Conservation (phyloP, 805 yeast genomes). For the Metschnikowia drakensbergensis region DNA sequence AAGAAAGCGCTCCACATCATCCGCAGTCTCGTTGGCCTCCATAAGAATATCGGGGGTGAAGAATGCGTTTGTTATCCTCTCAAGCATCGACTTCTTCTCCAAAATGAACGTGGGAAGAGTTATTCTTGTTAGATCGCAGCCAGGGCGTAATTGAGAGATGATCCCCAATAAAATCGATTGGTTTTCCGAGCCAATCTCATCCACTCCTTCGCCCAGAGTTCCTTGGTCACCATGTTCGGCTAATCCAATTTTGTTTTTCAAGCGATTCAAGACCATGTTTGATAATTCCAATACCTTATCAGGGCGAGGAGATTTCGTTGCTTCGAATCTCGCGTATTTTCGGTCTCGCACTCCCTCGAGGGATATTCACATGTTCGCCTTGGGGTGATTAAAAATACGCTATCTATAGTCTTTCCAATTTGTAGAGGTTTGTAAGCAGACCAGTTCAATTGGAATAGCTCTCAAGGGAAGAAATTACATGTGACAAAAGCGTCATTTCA, state of each 20-base stretch:
- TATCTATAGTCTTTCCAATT: no score
- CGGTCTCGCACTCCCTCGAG: neutral
- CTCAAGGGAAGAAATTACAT: no score
- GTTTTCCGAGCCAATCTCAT: slow-evolving; percentile 67
- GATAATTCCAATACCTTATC: neutral
- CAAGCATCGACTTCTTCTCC: slow-evolving; percentile 94
- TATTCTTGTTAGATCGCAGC: slow-evolving; percentile 83
- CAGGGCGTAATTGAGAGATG: slow-evolving; percentile 88
- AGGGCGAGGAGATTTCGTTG: neutral
- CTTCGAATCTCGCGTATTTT: neutral
- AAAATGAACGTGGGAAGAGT: slow-evolving; percentile 93
- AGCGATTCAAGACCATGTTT: slow-evolving; percentile 7
- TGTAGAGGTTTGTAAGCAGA: no score
- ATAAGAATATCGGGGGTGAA: slow-evolving; percentile 74
- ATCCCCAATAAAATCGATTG: slow-evolving; percentile 84
- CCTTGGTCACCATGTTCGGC: neutral
- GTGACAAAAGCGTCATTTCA: no score
- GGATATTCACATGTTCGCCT: neutral
- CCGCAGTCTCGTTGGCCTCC: slow-evolving; percentile 58
- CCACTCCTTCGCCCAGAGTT: slow-evolving; percentile 51
- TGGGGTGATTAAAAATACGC: neutral
- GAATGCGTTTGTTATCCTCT: slow-evolving; percentile 85
- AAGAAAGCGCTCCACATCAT: slow-evolving; percentile 66
- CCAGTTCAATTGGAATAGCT: no score
- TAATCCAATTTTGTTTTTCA: slow-evolving; percentile 3